Conservation (phyloP, 1,139 yeast species). For the Diutina ranongensis region DNA sequence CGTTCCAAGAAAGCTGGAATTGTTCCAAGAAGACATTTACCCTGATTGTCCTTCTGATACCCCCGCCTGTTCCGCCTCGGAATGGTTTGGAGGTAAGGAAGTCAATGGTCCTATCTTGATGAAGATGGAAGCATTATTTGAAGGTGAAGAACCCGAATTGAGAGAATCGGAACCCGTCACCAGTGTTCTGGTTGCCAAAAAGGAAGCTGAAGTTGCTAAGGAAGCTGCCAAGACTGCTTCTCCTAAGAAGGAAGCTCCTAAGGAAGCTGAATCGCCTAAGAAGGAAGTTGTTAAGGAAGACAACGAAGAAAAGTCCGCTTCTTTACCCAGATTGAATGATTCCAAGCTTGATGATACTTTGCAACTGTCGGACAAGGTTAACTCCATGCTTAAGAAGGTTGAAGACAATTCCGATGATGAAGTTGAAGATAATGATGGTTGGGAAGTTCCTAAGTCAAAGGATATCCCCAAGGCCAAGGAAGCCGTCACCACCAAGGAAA, state of each 20-base stretch:
- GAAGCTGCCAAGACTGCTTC: neutral
- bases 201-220: constrained; percentile 4
- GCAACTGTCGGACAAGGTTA: constrained; percentile 28
- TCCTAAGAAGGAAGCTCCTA: constrained; percentile 2
- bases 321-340: constrained; percentile 10
- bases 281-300: constrained; percentile 14
- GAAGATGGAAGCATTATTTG: constrained; percentile 65
- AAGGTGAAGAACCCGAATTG: constrained; percentile 48
- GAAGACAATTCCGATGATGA: constrained; percentile 15
- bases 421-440: constrained; percentile 34
- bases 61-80: constrained; percentile 70
- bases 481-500: constrained; percentile 8
- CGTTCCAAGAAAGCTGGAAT: constrained; percentile 89
- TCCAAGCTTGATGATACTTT: constrained; percentile 25
- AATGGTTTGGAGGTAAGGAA: constrained; percentile 69
- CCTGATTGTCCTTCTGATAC: constrained; percentile 80
- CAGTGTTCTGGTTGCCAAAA: constrained; percentile 11
- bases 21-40: constrained; percentile 84
- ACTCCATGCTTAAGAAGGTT: constrained; percentile 26
- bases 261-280: constrained; percentile 9
- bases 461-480: neutral
- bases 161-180: constrained; percentile 25
- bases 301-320: constrained; percentile 11
- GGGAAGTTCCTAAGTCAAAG: constrained; percentile 23
- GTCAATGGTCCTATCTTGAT: constrained; percentile 76